Percentiles rank a stretch among this genome's conserved stretches.
Evolutionary conservation across 208 protist genomes (phyloP).

Genomic region (Leishmania tarentolae): DNA sequence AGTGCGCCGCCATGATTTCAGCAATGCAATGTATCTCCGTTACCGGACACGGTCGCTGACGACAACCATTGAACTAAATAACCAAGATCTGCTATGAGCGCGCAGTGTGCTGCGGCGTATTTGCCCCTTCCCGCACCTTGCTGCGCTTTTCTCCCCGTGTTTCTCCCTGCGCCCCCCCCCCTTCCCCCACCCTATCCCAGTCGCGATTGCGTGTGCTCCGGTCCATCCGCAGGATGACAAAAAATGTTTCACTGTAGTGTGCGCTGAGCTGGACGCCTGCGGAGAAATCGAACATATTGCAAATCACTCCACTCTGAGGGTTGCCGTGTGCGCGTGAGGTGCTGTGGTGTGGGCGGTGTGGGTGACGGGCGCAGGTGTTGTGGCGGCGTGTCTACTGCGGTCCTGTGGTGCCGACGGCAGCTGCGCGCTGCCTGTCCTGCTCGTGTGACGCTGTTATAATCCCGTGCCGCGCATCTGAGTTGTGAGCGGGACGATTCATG

Average conservation of each 20-base stretch:
- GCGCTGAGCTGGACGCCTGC: conserved; percentile 33
- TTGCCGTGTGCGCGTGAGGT: neutral
- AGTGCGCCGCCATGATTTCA: conserved; percentile 10
- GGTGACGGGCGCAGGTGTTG: neutral
- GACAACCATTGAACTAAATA: conserved; percentile 67
- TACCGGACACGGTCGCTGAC: conserved; percentile 53
- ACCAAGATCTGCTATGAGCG: conserved; percentile 86
- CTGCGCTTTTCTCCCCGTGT: neutral
- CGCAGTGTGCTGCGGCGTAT: neutral
- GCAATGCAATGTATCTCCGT: conserved; percentile 40
- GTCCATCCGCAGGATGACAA: conserved; percentile 16
- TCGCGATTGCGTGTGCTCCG: neutral
- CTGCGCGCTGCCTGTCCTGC: neutral
- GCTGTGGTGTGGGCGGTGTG: neutral
- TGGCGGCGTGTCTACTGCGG: neutral
- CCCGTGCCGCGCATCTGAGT: conserved; percentile 26
- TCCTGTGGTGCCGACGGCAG: conserved; percentile 29
- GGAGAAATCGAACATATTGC: conserved; percentile 40
- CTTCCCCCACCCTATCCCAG: neutral
- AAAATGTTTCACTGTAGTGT: conserved; percentile 20
- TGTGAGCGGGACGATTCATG: conserved; percentile 49
- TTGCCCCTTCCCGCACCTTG: neutral
- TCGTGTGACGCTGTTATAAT: conserved; percentile 26
- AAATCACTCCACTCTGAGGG: conserved; percentile 40
- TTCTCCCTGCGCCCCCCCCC: neutral